These are phyloP conservation scores for Torrubiellomyces zombiae DNA, from an alignment of 2,329 filamentous ascomycete genomes.

Conservation along the genomic window DNA sequence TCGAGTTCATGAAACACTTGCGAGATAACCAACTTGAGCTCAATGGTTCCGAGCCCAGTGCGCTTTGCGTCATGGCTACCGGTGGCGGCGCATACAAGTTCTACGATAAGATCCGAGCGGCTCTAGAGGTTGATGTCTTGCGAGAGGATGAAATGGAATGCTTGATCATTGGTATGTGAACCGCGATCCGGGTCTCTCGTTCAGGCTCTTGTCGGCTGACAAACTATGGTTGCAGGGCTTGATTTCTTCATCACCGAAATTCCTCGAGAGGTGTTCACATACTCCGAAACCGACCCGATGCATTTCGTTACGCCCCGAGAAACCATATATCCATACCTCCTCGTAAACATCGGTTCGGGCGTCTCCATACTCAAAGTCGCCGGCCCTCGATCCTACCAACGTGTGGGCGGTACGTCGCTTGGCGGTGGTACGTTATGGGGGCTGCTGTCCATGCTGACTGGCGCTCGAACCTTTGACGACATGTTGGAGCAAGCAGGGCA, in stretches of 20 bases:
- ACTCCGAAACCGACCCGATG: conserved; percentile 82
- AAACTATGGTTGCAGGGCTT: conserved; percentile 39
- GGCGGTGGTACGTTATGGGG: conserved; percentile 98
- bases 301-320: conserved; percentile 68
- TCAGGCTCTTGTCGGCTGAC: neutral
- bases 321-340: conserved; percentile 80
- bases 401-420: conserved; percentile 86
- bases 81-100: conserved; percentile 94
- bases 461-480: conserved; percentile 90
- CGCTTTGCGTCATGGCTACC: conserved; percentile 85
- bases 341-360: conserved; percentile 95
- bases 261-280: conserved; percentile 90
- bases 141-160: conserved; percentile 98
- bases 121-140: conserved; percentile 72
- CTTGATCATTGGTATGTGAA: conserved; percentile 62
- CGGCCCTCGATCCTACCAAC: conserved; percentile 68
- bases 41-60: conserved; percentile 54
- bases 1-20: conserved; percentile 76
- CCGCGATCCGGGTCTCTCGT: neutral
- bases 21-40: conserved; percentile 65
- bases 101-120: conserved; percentile 76
- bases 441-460: conserved; percentile 75
- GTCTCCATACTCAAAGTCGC: conserved; percentile 97
- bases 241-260: conserved; percentile 99
- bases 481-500: conserved; percentile 86